These are phyloP conservation scores for Penicillium frequentans DNA, from an alignment of 2,329 filamentous ascomycete genomes.

Conservation along the genomic window DNA sequence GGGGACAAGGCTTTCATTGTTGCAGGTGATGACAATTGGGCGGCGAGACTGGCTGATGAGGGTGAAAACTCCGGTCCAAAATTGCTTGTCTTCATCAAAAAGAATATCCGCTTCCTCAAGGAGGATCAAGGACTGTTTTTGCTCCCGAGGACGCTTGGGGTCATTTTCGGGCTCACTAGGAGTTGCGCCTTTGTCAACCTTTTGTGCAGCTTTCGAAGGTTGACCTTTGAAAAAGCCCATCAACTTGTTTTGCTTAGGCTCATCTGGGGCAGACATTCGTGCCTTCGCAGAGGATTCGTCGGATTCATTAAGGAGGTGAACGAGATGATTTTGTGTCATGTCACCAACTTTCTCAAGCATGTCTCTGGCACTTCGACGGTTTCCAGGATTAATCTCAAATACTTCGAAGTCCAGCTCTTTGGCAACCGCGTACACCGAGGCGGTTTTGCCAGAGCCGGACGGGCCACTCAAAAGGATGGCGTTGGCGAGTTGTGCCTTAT, in stretches of 20 bases:
- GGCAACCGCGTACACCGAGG: conserved; percentile 85
- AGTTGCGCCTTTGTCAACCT: neutral
- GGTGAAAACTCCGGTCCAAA: conserved; percentile 79
- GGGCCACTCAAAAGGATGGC: conserved; percentile 86
- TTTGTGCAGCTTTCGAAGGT: conserved; percentile 24
- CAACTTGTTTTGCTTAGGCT: conserved; percentile 75
- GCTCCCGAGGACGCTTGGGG: conserved; percentile 47
- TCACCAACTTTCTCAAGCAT: conserved; percentile 90
- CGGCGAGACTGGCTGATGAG: conserved; percentile 83
- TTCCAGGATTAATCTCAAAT: conserved; percentile 89
- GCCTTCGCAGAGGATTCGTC: conserved; percentile 23
- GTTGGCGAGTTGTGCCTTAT: conserved; percentile 63
- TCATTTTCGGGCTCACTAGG: conserved; percentile 16
- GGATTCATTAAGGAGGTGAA: conserved; percentile 53
- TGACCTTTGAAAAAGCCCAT: conserved; percentile 74
- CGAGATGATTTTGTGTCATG: conserved; percentile 94
- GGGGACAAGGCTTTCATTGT: conserved; percentile 81
- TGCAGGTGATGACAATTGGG: conserved; percentile 94
- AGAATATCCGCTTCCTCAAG: conserved; percentile 92
- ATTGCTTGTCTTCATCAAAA: conserved; percentile 93
- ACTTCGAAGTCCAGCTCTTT: conserved; percentile 90
- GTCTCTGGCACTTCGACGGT: conserved; percentile 81
- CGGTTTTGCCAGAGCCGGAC: conserved; percentile 88
- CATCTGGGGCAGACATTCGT: conserved; percentile 51
- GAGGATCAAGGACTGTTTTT: conserved; percentile 92